Evolutionary conservation across 1,284 basidiomycete genomes (phyloP).

Genomic region (Pseudozyma sp.): DNA sequence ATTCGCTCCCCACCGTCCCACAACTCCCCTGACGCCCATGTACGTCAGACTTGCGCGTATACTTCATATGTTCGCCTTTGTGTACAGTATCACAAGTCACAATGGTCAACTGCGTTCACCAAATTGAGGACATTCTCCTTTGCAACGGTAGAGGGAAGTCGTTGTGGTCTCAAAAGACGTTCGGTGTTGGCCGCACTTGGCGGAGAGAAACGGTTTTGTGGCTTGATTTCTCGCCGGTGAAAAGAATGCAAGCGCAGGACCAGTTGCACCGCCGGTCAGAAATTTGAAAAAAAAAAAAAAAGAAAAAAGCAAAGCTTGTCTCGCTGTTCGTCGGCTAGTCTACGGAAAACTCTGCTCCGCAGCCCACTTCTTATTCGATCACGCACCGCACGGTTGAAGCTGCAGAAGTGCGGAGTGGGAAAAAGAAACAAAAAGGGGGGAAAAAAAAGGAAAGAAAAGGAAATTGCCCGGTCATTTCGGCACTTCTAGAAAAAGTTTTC

Average conservation of each 20-base stretch:
- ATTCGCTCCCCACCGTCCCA: too few species aligned
- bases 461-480: constrained; percentile 8
- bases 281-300: neutral
- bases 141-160: too few species aligned
- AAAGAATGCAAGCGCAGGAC: neutral
- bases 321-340: constrained; percentile 14
- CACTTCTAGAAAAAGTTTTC: too few species aligned
- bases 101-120: too few species aligned
- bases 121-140: too few species aligned
- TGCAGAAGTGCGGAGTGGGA: constrained; percentile 3
- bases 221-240: constrained; percentile 1
- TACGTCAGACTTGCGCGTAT: too few species aligned
- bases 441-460: neutral
- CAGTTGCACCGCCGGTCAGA: constrained; percentile 1
- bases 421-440: too few species aligned
- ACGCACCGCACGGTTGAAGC: neutral
- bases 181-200: constrained; percentile 7
- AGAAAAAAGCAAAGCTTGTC: neutral
- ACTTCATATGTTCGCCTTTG: too few species aligned
- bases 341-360: constrained; percentile 12
- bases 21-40: too few species aligned
- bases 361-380: neutral
- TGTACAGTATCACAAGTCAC: neutral
- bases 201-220: neutral
- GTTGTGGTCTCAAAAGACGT: too few species aligned